Base-by-base conservation (phyloP, 2,329 filamentous ascomycete species). In the Lasiodiplodia gonubiensis region DNA sequence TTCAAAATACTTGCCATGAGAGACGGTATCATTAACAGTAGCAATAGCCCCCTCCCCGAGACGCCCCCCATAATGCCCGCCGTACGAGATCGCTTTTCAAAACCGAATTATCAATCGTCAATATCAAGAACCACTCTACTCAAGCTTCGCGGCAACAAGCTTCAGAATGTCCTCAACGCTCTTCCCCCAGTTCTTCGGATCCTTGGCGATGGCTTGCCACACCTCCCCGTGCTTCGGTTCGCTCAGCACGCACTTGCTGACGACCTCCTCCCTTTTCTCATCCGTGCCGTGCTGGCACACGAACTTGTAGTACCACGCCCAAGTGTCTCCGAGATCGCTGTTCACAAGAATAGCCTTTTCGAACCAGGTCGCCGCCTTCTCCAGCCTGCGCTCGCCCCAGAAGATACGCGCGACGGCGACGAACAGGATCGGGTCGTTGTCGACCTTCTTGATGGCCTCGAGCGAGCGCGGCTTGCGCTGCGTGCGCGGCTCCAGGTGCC, bases 221-320 rank as follows among this genome's bases (percentile, higher is more conserved):
- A 91, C 83, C 84, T 99, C 95, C 16, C 95, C 95, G 78, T 99
- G 93, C 73, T 90, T 89, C 3, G 96, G 96, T 79, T 98, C 95
- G 67, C 89, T 94, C 59, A 90, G 81, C 37, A 91, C 84, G 72
- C 92, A 94, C 81, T 97, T 97, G 67, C 84, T 84, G 6, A 97
- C 78, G 37, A 97, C 90, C 76, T 98, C 95, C 35, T 84, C 87
- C 74, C 91, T 86, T 89, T 98, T 99, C 83, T 97, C 94, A 75
- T 93, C 90, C 5, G 93, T 97, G 11, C 95, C 96, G 80, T 99
- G 94, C 83, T 97, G 92, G 72, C 89, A 78, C 71, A 98, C 76
- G 78, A 98, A 99, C 79, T 94, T 94, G 79, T 93, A 95, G 79
- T 97, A 99, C 94, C 94, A 99, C 23, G 93, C 94, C 96, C 96